Evolutionary conservation across 352 stramenopile genomes (phyloP).

Genomic region (Phytopythium sindhum): DNA sequence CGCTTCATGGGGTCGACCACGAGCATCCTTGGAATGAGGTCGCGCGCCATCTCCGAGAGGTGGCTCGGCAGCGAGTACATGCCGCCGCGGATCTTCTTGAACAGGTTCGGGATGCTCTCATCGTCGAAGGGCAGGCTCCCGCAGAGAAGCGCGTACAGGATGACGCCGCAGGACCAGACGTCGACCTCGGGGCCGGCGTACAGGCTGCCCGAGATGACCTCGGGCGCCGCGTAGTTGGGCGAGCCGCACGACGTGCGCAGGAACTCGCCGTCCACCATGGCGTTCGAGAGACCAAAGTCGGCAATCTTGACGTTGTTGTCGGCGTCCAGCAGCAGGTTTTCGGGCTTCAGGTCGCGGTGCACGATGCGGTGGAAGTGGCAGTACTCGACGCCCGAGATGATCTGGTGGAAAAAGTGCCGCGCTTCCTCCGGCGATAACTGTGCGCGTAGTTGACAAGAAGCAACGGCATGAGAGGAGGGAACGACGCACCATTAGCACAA

Average conservation of each 20-base stretch:
- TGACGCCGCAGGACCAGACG: constrained; percentile 99
- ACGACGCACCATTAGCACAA: not conserved
- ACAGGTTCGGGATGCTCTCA: constrained; percentile 98
- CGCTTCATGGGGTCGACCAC: constrained; percentile 99
- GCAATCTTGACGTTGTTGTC: constrained; percentile 99
- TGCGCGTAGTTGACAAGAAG: not conserved
- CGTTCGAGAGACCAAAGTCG: constrained; percentile 99
- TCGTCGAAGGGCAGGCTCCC: constrained; percentile 98
- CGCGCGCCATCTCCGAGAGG: constrained; percentile 92
- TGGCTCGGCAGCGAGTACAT: constrained; percentile 98
- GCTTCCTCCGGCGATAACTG: constrained; percentile 96
- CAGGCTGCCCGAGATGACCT: constrained; percentile 98
- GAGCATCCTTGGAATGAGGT: constrained; percentile 98
- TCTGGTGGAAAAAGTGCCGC: constrained; percentile 98
- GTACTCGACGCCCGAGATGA: constrained; percentile 98
- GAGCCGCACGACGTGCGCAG: constrained; percentile 96
- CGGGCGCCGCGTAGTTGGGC: constrained; percentile 99
- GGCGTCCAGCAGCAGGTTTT: constrained; percentile 97
- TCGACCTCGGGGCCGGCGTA: constrained; percentile 99
- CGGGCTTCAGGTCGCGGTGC: constrained; percentile 97
- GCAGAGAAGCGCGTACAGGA: constrained; percentile 98
- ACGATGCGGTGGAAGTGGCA: constrained; percentile 99
- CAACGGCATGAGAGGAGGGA: not conserved
- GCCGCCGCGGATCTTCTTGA: constrained; percentile 98
- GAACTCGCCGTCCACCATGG: constrained; percentile 99